phyloP scores from a whole-genome alignment of 2,329 filamentous ascomycete species.

The Alternaria conjuncta region DNA sequence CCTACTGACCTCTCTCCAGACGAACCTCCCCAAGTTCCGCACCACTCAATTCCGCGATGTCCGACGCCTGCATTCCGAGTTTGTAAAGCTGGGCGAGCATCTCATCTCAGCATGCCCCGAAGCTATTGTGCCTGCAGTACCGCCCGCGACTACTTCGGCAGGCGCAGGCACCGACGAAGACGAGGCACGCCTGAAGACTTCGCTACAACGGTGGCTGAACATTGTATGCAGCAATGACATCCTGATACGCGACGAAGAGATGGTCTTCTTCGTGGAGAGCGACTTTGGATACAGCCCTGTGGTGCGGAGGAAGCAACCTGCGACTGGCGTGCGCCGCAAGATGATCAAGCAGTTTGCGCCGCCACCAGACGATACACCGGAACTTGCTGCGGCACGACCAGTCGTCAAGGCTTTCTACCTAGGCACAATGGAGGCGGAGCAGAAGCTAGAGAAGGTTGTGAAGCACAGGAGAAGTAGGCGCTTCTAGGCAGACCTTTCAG shows the following conservation, averaged over 20 bases:
- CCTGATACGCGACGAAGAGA: slow-evolving; percentile 93
- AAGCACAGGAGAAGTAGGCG: slow-evolving; percentile 82
- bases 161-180: slow-evolving; percentile 97
- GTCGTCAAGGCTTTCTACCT: slow-evolving; percentile 96
- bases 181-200: slow-evolving; percentile 83
- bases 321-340: slow-evolving; percentile 92
- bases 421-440: slow-evolving; percentile 93
- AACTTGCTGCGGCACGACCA: slow-evolving; percentile 87
- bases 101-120: slow-evolving; percentile 98
- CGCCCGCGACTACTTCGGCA: slow-evolving; percentile 90
- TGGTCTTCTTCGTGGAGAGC: slow-evolving; percentile 98
- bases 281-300: slow-evolving; percentile 98
- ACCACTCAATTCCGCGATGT: slow-evolving; percentile 99
- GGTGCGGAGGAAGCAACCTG: slow-evolving; percentile 93
- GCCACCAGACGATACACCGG: slow-evolving; percentile 94
- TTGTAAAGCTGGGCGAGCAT: slow-evolving; percentile 94
- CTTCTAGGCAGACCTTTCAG: neutral
- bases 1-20: slow-evolving; percentile 61
- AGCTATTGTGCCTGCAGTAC: slow-evolving; percentile 90
- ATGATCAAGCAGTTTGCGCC: slow-evolving; percentile 98
- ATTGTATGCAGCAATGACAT: slow-evolving; percentile 91
- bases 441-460: slow-evolving; percentile 94
- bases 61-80: slow-evolving; percentile 92
- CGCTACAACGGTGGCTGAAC: slow-evolving; percentile 94
- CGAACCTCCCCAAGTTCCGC: slow-evolving; percentile 96